A percentile compares a stretch with the other conserved stretches of the same genome.
These are phyloP conservation scores for Inonotus hispidus DNA, from an alignment of 1,284 basidiomycete species.

Conservation along the genomic window DNA sequence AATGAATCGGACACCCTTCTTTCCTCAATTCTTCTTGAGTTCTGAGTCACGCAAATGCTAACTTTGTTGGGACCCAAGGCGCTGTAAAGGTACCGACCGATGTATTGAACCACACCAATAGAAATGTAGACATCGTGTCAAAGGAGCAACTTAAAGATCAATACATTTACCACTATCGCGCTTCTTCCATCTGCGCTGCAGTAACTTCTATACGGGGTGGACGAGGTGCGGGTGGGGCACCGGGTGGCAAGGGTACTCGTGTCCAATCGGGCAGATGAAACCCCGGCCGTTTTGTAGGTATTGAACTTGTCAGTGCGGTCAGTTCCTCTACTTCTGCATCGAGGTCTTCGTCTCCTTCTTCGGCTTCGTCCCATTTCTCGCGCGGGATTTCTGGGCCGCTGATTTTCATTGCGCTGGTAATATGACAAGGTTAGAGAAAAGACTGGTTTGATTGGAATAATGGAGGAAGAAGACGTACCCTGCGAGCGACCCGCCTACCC, in stretches of 20 bases:
- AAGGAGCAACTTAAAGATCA: neutral
- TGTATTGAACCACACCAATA: no score
- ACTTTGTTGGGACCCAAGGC: no score
- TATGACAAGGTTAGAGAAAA: neutral
- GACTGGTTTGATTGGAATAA: neutral
- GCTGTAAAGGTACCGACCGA: no score
- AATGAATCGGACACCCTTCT: neutral
- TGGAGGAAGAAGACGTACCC: constrained; percentile 51
- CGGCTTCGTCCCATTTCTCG: constrained; percentile 82
- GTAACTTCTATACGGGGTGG: constrained; percentile 28
- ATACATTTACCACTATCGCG: constrained; percentile 23
- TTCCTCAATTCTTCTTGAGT: no score
- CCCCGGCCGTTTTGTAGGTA: constrained; percentile 24
- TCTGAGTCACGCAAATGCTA: no score
- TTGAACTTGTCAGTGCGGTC: constrained; percentile 26
- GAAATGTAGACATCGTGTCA: no score
- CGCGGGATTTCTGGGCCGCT: constrained; percentile 75
- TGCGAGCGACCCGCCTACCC: constrained; percentile 92
- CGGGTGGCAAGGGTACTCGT: constrained; percentile 49
- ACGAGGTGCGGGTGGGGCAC: constrained; percentile 48
- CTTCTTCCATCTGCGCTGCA: constrained; percentile 31
- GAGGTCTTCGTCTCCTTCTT: constrained; percentile 39
- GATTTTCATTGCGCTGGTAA: constrained; percentile 66
- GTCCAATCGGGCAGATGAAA: constrained; percentile 79
- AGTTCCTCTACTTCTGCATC: constrained; percentile 29